Percentiles rank a stretch among this genome's conserved stretches.
Evolutionary conservation across 2,329 filamentous ascomycete species (phyloP).

Genomic region (Alternaria solani): DNA sequence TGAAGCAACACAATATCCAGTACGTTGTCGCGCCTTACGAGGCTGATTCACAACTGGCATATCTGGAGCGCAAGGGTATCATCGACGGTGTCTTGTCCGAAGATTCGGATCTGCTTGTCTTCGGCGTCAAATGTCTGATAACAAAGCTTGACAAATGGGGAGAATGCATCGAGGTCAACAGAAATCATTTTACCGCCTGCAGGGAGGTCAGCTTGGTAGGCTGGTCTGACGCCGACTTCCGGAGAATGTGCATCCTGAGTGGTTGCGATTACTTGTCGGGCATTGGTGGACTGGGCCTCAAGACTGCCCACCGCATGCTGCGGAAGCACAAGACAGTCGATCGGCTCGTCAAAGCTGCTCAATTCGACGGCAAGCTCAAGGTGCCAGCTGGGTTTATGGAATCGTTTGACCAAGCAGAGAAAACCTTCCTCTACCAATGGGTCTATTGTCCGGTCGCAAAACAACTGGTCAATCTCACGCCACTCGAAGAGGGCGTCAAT

Average conservation of each 20-base stretch:
- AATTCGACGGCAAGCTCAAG: conserved; percentile 85
- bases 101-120: conserved; percentile 94
- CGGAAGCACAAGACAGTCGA: conserved; percentile 91
- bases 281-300: conserved; percentile 85
- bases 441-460: conserved; percentile 83
- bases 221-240: conserved; percentile 91
- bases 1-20: conserved; percentile 79
- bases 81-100: conserved; percentile 92
- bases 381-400: conserved; percentile 84
- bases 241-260: conserved; percentile 94
- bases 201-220: conserved; percentile 88
- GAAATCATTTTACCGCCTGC: conserved; percentile 86
- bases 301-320: conserved; percentile 90
- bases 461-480: conserved; percentile 77
- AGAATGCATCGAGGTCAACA: conserved; percentile 89
- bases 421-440: conserved; percentile 93
- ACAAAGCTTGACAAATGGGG: conserved; percentile 96
- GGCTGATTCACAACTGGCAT: conserved; percentile 95
- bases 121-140: conserved; percentile 86
- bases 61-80: conserved; percentile 84
- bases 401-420: conserved; percentile 83
- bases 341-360: conserved; percentile 79
- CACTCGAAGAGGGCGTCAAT: conserved; percentile 68
- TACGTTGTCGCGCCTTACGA: conserved; percentile 98
- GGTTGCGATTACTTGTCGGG: conserved; percentile 95